These are phyloP conservation scores for Aspergillus latus DNA, from an alignment of 2,329 filamentous ascomycete genomes.

Conservation along the genomic window DNA sequence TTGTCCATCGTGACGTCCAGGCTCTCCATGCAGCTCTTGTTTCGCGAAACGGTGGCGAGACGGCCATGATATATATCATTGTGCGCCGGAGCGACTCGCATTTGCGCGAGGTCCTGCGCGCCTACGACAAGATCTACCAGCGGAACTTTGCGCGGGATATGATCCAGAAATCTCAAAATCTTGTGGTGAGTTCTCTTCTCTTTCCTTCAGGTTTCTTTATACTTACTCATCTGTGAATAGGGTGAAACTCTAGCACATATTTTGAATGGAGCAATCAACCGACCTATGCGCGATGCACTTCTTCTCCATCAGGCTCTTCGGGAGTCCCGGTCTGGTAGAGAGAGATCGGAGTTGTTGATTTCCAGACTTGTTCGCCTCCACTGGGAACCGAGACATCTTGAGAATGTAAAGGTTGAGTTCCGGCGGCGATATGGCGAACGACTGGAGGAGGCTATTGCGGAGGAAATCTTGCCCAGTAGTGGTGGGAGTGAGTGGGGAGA, in stretches of 20 bases:
- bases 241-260: slow-evolving; percentile 93
- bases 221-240: slow-evolving; percentile 47
- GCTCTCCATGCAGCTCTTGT: slow-evolving; percentile 69
- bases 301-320: slow-evolving; percentile 87
- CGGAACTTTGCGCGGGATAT: slow-evolving; percentile 87
- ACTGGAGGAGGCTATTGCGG: slow-evolving; percentile 74
- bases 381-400: slow-evolving; percentile 84
- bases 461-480: slow-evolving; percentile 64
- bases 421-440: slow-evolving; percentile 71
- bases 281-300: slow-evolving; percentile 86
- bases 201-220: neutral
- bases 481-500: slow-evolving; percentile 64
- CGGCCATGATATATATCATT: slow-evolving; percentile 81
- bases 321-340: slow-evolving; percentile 66
- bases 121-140: slow-evolving; percentile 71
- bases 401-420: slow-evolving; percentile 76
- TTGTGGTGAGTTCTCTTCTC: slow-evolving; percentile 68
- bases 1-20: slow-evolving; percentile 70
- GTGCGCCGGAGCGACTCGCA: slow-evolving; percentile 78
- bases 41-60: slow-evolving; percentile 77
- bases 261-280: slow-evolving; percentile 94
- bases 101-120: slow-evolving; percentile 72
- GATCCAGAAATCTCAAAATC: slow-evolving; percentile 82
- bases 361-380: slow-evolving; percentile 84
- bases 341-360: slow-evolving; percentile 83